Evolutionary conservation across 768 basidiomycete species (phyloP).

Genomic region (Lactifluus volemus): DNA sequence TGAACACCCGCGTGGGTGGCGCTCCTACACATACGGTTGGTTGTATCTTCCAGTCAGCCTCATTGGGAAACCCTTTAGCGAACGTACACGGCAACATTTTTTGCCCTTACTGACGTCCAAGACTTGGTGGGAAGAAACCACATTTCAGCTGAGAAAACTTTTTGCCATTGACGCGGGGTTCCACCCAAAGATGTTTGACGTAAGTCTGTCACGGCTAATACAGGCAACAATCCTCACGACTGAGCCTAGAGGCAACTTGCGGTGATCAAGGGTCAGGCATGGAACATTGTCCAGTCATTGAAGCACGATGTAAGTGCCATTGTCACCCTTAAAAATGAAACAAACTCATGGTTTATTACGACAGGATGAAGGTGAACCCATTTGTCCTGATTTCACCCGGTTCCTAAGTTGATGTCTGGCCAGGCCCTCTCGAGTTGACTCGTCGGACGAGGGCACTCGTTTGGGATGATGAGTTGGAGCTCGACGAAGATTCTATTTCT

Average conservation of each 20-base stretch:
- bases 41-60: conserved; percentile 77
- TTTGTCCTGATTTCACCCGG: neutral
- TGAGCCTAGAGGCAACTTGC: conserved; percentile 63
- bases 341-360: neutral
- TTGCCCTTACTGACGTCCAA: conserved; percentile 76
- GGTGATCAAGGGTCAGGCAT: conserved; percentile 91
- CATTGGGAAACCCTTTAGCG: conserved; percentile 80
- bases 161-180: conserved; percentile 81
- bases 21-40: conserved; percentile 83
- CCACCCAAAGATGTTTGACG: conserved; percentile 84
- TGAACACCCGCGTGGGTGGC: conserved; percentile 74
- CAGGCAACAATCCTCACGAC: neutral
- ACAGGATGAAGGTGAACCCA: conserved; percentile 62
- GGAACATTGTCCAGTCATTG: conserved; percentile 81
- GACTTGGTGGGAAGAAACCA: conserved; percentile 86
- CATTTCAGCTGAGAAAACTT: conserved; percentile 61
- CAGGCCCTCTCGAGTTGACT: conserved; percentile 86
- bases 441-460: conserved; percentile 74
- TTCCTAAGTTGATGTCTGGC: neutral
- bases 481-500: conserved; percentile 30
- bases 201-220: conserved; percentile 27
- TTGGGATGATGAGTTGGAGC: conserved; percentile 80
- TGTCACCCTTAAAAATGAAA: neutral
- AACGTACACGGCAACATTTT: conserved; percentile 74
- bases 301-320: conserved; percentile 53